These are phyloP conservation scores for Neurospora intermedia DNA, from an alignment of 495 filamentous ascomycete genomes.

Conservation along the genomic window DNA sequence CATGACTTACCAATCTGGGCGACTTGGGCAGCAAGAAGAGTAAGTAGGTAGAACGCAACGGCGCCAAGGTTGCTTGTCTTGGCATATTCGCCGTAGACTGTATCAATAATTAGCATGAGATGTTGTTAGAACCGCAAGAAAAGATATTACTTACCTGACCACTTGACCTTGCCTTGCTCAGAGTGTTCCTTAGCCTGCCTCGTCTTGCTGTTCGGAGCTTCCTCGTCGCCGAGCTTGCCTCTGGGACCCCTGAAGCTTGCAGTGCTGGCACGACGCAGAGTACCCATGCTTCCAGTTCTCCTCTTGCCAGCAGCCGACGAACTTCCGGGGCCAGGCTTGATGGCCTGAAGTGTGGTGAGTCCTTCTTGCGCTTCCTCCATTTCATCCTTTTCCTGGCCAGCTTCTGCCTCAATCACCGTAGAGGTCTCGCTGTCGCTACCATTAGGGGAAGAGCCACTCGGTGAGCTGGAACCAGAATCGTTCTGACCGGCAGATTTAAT, in stretches of 20 bases:
- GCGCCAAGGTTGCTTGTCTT: constrained; percentile 85
- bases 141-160: constrained; percentile 44
- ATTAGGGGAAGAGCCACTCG: constrained; percentile 12
- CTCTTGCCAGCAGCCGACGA: constrained; percentile 32
- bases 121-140: background rate
- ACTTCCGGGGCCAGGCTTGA: constrained; percentile 41
- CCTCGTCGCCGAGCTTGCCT: constrained; percentile 75
- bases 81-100: constrained; percentile 76
- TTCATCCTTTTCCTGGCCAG: constrained; percentile 41
- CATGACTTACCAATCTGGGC: constrained; percentile 53
- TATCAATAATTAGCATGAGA: constrained; percentile 13
- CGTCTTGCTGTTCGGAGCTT: constrained; percentile 58
- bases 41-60: constrained; percentile 68
- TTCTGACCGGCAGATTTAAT: constrained; percentile 62
- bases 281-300: constrained; percentile 58
- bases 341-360: constrained; percentile 58
- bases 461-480: constrained; percentile 26
- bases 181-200: constrained; percentile 76
- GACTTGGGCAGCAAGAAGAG: constrained; percentile 69
- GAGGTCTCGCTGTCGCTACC: constrained; percentile 49
- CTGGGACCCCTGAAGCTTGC: constrained; percentile 80
- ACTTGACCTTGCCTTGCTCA: constrained; percentile 95
- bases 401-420: constrained; percentile 45
- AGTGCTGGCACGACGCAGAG: constrained; percentile 79
- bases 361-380: constrained; percentile 64